These are phyloP conservation scores for Dentiscutata heterogama DNA, from an alignment of 371 early-diverging fungal species.

Conservation along the genomic window DNA sequence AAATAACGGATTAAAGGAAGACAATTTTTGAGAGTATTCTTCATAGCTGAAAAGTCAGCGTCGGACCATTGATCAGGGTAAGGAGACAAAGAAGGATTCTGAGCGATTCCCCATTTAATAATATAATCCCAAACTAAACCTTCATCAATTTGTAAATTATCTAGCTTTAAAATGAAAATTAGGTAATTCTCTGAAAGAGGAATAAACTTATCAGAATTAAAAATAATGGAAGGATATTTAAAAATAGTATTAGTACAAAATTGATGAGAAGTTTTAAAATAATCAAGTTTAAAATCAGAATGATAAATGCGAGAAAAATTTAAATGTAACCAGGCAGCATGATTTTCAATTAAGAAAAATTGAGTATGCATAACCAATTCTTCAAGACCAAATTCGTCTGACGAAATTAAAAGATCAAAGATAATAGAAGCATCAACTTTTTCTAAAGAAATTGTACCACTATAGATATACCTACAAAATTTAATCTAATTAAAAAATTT, in stretches of 20 bases:
- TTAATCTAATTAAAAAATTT: no score
- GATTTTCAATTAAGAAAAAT: no score
- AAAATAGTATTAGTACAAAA: neutral
- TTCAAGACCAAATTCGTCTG: no score
- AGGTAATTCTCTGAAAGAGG: neutral
- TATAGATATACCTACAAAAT: no score
- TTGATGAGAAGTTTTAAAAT: neutral
- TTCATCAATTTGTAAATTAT: slow-evolving; percentile 11
- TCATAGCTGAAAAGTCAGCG: neutral
- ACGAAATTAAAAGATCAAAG: no score
- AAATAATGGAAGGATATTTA: neutral
- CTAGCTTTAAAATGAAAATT: neutral
- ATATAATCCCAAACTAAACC: neutral
- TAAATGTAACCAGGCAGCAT: no score
- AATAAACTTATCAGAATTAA: neutral
- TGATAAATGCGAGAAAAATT: no score
- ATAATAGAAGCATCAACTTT: no score
- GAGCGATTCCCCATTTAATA: slow-evolving; percentile 27
- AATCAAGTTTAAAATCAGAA: no score
- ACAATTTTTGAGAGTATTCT: neutral
- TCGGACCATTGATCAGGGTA: neutral
- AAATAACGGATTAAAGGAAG: neutral
- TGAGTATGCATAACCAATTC: no score
- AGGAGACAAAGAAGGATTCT: neutral
- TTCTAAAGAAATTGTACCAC: no score